Percentiles rank a stretch among this genome's conserved stretches.
Conservation (phyloP, 192 early-diverging fungal genomes). For the Linnemannia exigua region DNA sequence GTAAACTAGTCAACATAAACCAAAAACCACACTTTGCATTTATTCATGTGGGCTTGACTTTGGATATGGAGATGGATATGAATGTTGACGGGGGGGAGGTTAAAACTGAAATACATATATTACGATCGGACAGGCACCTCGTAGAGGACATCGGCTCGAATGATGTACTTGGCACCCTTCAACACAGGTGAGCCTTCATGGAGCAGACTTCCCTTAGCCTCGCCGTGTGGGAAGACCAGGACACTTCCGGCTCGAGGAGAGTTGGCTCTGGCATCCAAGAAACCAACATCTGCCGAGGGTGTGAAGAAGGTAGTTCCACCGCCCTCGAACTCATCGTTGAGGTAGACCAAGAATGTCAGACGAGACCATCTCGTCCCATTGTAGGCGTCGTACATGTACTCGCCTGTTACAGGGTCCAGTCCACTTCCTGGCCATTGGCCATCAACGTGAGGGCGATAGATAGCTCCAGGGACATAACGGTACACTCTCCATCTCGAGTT, state of each 20-base stretch:
- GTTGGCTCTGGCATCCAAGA: constrained; percentile 50
- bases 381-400: constrained; percentile 73
- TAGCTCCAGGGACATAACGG: constrained; percentile 73
- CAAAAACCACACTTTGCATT: constrained; percentile 3
- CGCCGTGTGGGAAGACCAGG: constrained; percentile 50
- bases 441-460: constrained; percentile 78
- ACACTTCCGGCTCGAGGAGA: constrained; percentile 56
- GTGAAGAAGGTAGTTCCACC: constrained; percentile 66
- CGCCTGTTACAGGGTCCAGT: constrained; percentile 62
- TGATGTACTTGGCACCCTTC: constrained; percentile 63
- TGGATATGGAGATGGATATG: not conserved
- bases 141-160: constrained; percentile 64
- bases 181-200: constrained; percentile 63
- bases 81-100: not conserved
- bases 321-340: constrained; percentile 67
- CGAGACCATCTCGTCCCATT: constrained; percentile 45
- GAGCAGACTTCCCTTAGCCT: constrained; percentile 47
- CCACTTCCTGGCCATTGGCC: constrained; percentile 77
- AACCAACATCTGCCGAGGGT: constrained; percentile 38
- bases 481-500: constrained; percentile 77
- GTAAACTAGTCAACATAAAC: constrained; percentile 3
- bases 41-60: not conserved
- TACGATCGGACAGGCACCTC: constrained; percentile 44
- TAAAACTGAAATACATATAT: not conserved
- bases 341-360: constrained; percentile 62